Base-by-base conservation (phyloP, 257 asterid species). In the Lycium ferocissimum region DNA sequence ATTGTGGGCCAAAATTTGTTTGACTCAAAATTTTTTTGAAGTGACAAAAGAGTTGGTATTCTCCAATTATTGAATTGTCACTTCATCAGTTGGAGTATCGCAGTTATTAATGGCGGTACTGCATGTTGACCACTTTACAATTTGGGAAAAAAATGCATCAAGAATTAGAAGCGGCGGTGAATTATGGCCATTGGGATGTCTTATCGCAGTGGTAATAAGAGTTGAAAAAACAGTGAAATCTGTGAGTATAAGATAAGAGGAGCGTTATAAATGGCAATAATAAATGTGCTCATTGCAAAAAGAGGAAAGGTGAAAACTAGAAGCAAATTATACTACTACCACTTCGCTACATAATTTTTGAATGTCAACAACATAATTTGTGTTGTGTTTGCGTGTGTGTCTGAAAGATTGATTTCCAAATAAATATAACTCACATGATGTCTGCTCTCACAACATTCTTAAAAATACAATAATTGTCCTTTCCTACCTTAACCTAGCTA, bases 371-470 rank as follows among this genome's bases (percentile, higher is more conserved):
- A 67, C 65, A 78, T 45, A 15, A 45, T 13, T 17, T 35, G 9
- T 81, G 26, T 81, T 33, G 59, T 72, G 35, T 82, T 54, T 76
- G 69, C 43, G 69, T 38, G 80, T 26, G 33, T 26, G 33, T 26
- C 33, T 26, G 33, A 26, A 26, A 26, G 33, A 26, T 26, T 26
- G 33, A 26, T 26, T 26, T 26, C 33, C 33, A 26, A 26, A 86
- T 87, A 47, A 90, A 57, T 67, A 61, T 26, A 26, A 56, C 83
- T 91, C 95, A 92, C 93, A 88, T 88, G 95, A 91, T 86, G 54
- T 87, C 86, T 88, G 33, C 33, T 26, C 33, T 26, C 33, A 26
- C 1, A 26, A 26, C 33, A 26, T 26, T 26, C 33, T 26, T 26
- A 26, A 26, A 26, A 26, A 26, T 26, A 26, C 33, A 26, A 26